These are phyloP conservation scores for Pseudofabraea citricarpa DNA, from an alignment of 2,329 filamentous ascomycete species.

Conservation along the genomic window DNA sequence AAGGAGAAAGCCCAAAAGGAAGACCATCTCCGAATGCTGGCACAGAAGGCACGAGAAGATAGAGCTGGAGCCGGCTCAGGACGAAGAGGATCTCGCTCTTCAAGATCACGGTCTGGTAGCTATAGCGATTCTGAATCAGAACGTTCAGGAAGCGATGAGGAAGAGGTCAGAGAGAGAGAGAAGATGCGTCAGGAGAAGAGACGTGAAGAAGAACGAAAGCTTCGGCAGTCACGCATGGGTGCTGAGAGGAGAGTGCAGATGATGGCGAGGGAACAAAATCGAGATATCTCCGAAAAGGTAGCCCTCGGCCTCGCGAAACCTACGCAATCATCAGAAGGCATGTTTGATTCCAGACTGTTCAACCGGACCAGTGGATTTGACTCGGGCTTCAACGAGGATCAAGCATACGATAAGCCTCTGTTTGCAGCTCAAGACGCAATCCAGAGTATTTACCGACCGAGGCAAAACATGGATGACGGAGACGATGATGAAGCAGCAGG, in stretches of 20 bases:
- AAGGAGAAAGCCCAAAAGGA: slow-evolving; percentile 96
- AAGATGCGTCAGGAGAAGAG: slow-evolving; percentile 71
- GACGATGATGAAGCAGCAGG: slow-evolving; percentile 77
- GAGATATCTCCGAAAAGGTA: slow-evolving; percentile 96
- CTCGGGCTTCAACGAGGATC: slow-evolving; percentile 93
- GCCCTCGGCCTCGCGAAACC: slow-evolving; percentile 92
- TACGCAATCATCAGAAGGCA: slow-evolving; percentile 83
- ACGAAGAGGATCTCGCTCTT: slow-evolving; percentile 31
- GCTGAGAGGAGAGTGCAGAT: slow-evolving; percentile 86
- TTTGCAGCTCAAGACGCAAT: slow-evolving; percentile 96
- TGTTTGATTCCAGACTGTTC: slow-evolving; percentile 96
- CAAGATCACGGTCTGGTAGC: slow-evolving; percentile 39
- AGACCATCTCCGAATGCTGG: slow-evolving; percentile 80
- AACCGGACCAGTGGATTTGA: slow-evolving; percentile 91
- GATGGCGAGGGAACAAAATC: slow-evolving; percentile 90
- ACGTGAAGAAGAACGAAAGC: slow-evolving; percentile 80
- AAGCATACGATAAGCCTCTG: slow-evolving; percentile 93
- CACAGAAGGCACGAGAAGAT: slow-evolving; percentile 88
- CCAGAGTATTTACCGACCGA: slow-evolving; percentile 86
- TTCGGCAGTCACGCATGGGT: slow-evolving; percentile 93
- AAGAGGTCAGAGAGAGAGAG: slow-evolving; percentile 71
- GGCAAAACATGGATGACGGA: slow-evolving; percentile 67
- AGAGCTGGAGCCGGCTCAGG: slow-evolving; percentile 50
- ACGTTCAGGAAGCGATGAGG: slow-evolving; percentile 33
- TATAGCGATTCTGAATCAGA: slow-evolving; percentile 48